phyloP scores from a whole-genome alignment of 2,329 filamentous ascomycete genomes.

The Fusarium stilboides region DNA sequence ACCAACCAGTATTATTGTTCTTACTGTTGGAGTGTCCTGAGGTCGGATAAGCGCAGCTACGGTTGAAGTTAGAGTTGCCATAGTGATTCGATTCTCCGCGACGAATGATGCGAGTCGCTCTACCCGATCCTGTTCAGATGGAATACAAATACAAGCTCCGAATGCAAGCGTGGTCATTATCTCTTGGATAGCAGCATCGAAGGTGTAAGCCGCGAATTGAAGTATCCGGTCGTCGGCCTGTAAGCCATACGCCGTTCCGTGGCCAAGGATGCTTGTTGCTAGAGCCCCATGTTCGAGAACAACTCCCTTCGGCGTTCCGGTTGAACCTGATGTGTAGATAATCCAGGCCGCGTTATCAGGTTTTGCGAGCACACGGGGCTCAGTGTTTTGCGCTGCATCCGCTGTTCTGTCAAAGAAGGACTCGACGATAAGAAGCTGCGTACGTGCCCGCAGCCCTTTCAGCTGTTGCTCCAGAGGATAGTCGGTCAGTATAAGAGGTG shows the following conservation, averaged over 20 bases:
- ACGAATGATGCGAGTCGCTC: too few relatives aligned
- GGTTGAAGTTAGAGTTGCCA: too few relatives aligned
- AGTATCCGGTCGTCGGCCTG: neutral
- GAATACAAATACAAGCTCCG: slow-evolving; percentile 7
- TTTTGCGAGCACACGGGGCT: too few relatives aligned
- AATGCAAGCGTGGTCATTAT: neutral
- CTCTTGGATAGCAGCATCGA: neutral
- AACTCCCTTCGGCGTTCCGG: slow-evolving; percentile 4
- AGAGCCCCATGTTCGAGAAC: slow-evolving; percentile 1
- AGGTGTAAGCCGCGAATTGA: slow-evolving; percentile 11
- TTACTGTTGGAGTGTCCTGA: too few relatives aligned
- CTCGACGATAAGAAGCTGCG: too few relatives aligned
- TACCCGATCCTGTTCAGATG: neutral
- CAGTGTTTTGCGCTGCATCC: too few relatives aligned
- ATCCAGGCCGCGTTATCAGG: neutral
- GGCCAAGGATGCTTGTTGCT: neutral
- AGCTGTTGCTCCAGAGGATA: too few relatives aligned
- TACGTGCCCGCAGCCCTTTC: too few relatives aligned
- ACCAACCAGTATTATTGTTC: neutral
- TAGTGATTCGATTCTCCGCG: too few relatives aligned
- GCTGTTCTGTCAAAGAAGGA: too few relatives aligned
- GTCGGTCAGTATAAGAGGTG: too few relatives aligned
- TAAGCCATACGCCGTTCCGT: neutral
- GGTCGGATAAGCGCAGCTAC: too few relatives aligned
- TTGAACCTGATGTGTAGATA: slow-evolving; percentile 2